Evolutionary conservation across 306 rosid species (phyloP), one percentile per base, ranked within the genome.

Genomic region (Lablab purpureus): DNA sequence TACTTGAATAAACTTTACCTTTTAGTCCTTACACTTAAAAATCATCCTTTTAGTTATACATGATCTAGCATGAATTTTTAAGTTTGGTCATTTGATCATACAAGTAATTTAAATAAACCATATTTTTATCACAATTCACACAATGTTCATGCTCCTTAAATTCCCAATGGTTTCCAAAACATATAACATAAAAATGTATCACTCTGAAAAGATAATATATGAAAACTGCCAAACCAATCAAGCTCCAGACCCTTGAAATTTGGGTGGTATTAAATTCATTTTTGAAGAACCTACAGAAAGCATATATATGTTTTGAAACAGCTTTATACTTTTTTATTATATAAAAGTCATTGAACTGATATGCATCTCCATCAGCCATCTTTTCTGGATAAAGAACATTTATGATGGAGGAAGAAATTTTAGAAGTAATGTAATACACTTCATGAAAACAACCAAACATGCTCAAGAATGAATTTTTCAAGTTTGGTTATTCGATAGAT

Each of bases 81-180:
- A 55, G 60, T 72, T 18, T 32, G 50, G 76, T 52, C 3, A 72
- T 51, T 51, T 51, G 12, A n/a, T 3, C 28, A 17, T 52, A n/a
- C n/a, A 32, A 30, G 19, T 52, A 71, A 6, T 51, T 18, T 7
- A 71, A 51, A 51, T 51, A 32, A 19, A 71, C 19, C 47, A 52
- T 71, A 32, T n/a, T 4, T 71, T 71, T 14, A 13, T 69, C 41
- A 47, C 43, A 37, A 37, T 37, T 37, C 43, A 9, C 43, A 45
- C 34, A 69, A 23, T 17, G 14, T 15, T 68, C 14, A 7, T 46
- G 74, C 74, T 13, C 56, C 17, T 0, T 10, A 0, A 50, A 72
- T 72, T 51, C 34, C 72, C 34, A 67, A 41, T 67, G 32, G 73
- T 21, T 54, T 40, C 47, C n/a, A 6, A 30, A 30, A 34, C 40